These are phyloP conservation scores for Knoxia roxburghii DNA, from an alignment of 257 asterid genomes.

Conservation along the genomic window DNA sequence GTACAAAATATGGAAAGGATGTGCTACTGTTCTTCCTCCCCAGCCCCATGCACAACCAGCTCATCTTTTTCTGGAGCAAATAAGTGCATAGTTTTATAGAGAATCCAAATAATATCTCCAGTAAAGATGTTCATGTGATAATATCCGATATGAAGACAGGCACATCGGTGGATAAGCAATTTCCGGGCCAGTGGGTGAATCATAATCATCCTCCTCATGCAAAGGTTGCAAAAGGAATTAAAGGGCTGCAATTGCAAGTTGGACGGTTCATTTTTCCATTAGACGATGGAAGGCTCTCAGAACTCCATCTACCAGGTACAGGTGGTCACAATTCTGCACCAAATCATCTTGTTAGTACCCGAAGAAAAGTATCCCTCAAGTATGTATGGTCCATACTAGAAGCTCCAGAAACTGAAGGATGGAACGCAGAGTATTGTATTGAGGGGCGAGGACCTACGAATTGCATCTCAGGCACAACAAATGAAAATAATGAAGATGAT, in stretches of 20 bases:
- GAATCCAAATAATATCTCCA: background rate
- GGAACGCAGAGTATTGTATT: constrained; percentile 85
- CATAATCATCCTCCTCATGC: constrained; percentile 77
- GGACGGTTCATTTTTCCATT: constrained; percentile 65
- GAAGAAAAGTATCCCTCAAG: constrained; percentile 45
- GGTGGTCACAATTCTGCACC: constrained; percentile 68
- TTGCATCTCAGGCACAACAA: constrained; percentile 67
- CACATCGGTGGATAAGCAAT: constrained; percentile 30
- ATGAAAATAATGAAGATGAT: constrained; percentile 38
- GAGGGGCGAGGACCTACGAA: constrained; percentile 73
- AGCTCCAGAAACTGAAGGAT: constrained; percentile 88
- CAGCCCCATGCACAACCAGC: too few species aligned
- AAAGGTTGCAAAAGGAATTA: constrained; percentile 46
- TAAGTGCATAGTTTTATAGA: background rate
- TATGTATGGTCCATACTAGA: constrained; percentile 80
- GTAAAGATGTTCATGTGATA: background rate
- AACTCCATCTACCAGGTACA: constrained; percentile 63
- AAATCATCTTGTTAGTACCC: constrained; percentile 27
- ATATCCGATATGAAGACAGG: constrained; percentile 30
- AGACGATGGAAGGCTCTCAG: constrained; percentile 82
- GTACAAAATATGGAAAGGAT: too few species aligned
- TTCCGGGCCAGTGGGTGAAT: constrained; percentile 51
- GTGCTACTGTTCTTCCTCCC: too few species aligned
- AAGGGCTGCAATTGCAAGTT: constrained; percentile 57
- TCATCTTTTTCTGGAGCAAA: background rate